Evolutionary conservation across 768 basidiomycete genomes (phyloP), one percentile per base, ranked within the genome.

Genomic region (Myochromella boudieri): DNA sequence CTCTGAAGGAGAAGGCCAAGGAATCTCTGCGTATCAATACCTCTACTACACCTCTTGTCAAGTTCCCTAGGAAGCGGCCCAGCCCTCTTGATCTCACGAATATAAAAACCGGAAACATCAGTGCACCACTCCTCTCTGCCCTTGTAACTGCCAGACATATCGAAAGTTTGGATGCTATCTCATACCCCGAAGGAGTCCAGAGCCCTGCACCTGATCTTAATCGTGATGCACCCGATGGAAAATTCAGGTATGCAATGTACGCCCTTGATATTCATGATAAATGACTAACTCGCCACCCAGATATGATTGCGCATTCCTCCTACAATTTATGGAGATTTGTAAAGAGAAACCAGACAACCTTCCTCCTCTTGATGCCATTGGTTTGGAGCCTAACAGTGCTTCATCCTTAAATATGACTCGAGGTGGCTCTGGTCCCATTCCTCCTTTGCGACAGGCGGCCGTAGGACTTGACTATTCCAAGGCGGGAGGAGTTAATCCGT

Each of bases 261-360:
- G 22, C 36, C 33, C 1, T 43, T 34, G 5, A 20, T 26, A 12
- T 15, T 36, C 31, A 28, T 10, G n/a, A n/a, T n/a, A n/a, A 41
- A 22, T 24, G 15, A 18, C 36, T 55, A 2, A 41, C 21, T 18
- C 46, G 20, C 39, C 27, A 18, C 51, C 4, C 32, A 92, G 95
- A 60, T 99, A 99, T 64, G 93, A 97, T 65, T 91, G 95, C 27
- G 92, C 95, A 15, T 99, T 99, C 82, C 78, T 99, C 20, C 69
- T 99, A 49, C 95, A 99, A 63, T 99, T 99, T 72, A 94, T 97
- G 90, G 68, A 71, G 18, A 69, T 95, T 50, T 99, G 97, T 77
- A 90, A 84, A 66, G 95, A 97, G 71, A 95, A 94, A 67, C 95
- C 97, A 3, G 92, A 91, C 44, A 76, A 80, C 45, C 84, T 97